Percentiles rank a stretch among this genome's conserved stretches.
Conservation (phyloP, 345 rosid species). For the Ailanthus altissimus region DNA sequence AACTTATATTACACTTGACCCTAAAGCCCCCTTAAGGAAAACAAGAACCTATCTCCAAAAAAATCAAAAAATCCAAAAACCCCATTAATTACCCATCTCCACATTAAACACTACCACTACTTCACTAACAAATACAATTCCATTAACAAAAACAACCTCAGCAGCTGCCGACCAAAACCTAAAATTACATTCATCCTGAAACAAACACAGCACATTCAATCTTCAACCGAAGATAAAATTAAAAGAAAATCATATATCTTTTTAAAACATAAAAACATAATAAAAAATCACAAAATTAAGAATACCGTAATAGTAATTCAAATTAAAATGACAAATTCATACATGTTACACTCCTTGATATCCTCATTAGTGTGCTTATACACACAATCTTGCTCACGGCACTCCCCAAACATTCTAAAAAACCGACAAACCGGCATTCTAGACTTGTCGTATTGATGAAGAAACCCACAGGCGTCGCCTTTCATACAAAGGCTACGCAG, state of each 20-base stretch:
- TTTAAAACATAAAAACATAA: not conserved
- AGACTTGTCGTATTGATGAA: conserved; percentile 95
- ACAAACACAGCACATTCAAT: not conserved
- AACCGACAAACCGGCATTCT: conserved; percentile 97
- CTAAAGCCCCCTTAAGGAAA: not conserved
- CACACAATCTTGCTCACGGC: conserved; percentile 97
- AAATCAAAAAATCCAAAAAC: not conserved
- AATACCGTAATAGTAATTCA: not conserved
- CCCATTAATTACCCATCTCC: not conserved
- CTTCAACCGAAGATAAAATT: not conserved
- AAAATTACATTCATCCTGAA: not conserved
- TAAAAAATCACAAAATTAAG: not conserved
- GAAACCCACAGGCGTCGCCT: conserved; percentile 98
- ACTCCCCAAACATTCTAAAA: conserved; percentile 87
- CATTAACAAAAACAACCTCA: not conserved
- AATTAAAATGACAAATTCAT: conserved; percentile 18
- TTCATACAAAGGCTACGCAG: conserved; percentile 98
- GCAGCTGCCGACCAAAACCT: not conserved
- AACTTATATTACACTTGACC: not conserved
- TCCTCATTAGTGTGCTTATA: conserved; percentile 97
- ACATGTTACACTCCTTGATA: conserved; percentile 99
- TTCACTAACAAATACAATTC: not conserved
- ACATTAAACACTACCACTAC: not conserved
- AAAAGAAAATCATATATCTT: not conserved
- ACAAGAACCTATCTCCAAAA: not conserved